Evolutionary conservation across 129 eudicot species (phyloP), one percentile per base, ranked within the genome.

Genomic region (Tagetes patula): DNA sequence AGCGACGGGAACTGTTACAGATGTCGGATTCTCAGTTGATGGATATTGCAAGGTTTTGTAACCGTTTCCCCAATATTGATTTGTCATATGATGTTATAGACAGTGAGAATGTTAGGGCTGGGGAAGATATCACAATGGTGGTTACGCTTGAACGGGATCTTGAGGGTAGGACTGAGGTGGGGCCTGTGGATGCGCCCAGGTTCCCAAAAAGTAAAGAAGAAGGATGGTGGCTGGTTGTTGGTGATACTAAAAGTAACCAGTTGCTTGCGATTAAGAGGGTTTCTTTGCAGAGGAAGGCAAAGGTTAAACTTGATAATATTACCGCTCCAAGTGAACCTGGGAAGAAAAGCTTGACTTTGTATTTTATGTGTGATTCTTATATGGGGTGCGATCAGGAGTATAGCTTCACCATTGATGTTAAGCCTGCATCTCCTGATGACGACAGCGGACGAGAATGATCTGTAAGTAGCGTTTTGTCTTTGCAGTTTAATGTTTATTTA

Each of bases 161-260:
- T 1, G 90, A 81, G 70, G 96, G 96, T 10, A 82, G 85, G 85
- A 69, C 81, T 0, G 96, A 87, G 62, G 96, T 80, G 48, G 98
- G 98, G 11, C 90, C 90, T 8, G 98, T 87, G 41, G 96, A 87
- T 81, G 83, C 95, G 8, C 92, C 94, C 1, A 87, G 87, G 49
- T 92, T 83, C 49, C 98, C 96, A 1, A 89, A 87, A 64, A 53
- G 85, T 12, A 92, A 92, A 74, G 96, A 89, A 58, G 98, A 92
- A 70, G 96, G 95, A 8, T 92, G 98, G 98, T 92, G 96, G 96
- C 80, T 92, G 40, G 95, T 92, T 13, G 92, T 92, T 55, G 98
- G 98, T 64, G 98, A 92, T 65, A 80, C 84, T 0, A 87, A 89
- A 76, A 89, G 81, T 3, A 92, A 89, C 65, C 95, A 89, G 82